Base-by-base conservation (phyloP, 331 rosid genomes). In the Quercus tomentella region DNA sequence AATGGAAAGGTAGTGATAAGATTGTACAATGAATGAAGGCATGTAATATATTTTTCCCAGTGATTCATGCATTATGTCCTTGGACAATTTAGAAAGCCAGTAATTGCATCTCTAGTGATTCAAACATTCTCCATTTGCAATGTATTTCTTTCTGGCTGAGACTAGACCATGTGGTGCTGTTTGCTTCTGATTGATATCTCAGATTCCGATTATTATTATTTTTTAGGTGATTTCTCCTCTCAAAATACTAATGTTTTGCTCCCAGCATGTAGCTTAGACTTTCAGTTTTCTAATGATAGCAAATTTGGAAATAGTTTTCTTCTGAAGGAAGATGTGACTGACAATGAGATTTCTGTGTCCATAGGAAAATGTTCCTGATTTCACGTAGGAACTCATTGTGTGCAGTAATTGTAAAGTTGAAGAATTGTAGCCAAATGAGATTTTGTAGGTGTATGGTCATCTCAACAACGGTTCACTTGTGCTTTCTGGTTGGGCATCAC, bases 321-420 rank as follows among this genome's bases (percentile, higher is more conserved):
- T 49, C 54, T 14, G 17, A 49, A 31, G 26, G 16, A 20, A 66
- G n/a, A 31, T 33, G 72, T 1, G 8, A 33, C 52, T 85, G n/a
- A 75, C 45, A 7, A 51, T 54, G 55, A 55, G 70, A 23, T 45
- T 60, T 41, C 26, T 22, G 22, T 25, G 22, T 66, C 49, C 76
- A 77, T 71, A 82, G 88, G 86, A 18, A 79, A 84, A 74, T 77
- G 76, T 62, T 73, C 81, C 7, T 80, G 76, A 84, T 62, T 76
- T 74, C 28, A 21, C 4, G 25, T 18, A 62, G 55, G 20, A 52
- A 58, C 16, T 71, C 7, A 0, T 14, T 21, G 6, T 26, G 28
- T 69, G 62, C 22, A 4, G 35, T 18, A 17, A 5, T 17, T 8
- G 72, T 2, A 45, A 67, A 35, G 25, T 7, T 67, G 71, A 9